These are phyloP conservation scores for Syzygium oleosum DNA, from an alignment of 345 rosid genomes.

Conservation along the genomic window DNA sequence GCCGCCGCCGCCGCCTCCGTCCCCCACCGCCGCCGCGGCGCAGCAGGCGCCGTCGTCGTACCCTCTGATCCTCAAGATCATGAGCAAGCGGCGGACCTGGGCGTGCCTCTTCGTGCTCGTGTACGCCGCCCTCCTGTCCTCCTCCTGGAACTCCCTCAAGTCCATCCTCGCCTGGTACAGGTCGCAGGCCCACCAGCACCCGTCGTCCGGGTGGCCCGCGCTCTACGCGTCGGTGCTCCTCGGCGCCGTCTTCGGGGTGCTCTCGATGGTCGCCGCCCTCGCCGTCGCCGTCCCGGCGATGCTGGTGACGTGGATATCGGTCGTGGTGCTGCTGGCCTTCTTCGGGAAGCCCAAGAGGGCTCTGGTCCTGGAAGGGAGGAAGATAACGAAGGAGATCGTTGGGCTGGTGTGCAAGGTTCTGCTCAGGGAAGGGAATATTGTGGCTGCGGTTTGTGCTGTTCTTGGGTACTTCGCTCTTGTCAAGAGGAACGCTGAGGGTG, in stretches of 20 bases:
- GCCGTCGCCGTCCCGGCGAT: constrained; percentile 94
- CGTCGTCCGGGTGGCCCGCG: constrained; percentile 61
- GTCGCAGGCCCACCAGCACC: constrained; percentile 16
- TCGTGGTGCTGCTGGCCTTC: constrained; percentile 84
- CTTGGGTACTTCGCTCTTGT: constrained; percentile 73
- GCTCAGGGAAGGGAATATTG: constrained; percentile 86
- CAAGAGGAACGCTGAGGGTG: constrained; percentile 39
- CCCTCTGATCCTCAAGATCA: constrained; percentile 42
- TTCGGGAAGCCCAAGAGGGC: constrained; percentile 78
- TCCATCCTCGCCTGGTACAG: constrained; percentile 74
- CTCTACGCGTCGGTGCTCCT: constrained; percentile 82
- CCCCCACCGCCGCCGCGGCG: background rate
- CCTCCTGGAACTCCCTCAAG: constrained; percentile 67
- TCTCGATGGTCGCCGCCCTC: constrained; percentile 92
- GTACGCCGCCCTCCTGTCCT: constrained; percentile 56
- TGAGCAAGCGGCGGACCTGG: constrained; percentile 98
- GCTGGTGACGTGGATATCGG: constrained; percentile 80
- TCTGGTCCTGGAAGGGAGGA: constrained; percentile 75
- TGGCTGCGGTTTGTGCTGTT: constrained; percentile 87
- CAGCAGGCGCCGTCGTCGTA: constrained; percentile 28
- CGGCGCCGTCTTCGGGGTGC: constrained; percentile 71
- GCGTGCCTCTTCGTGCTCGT: constrained; percentile 74
- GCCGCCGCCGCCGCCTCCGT: background rate
- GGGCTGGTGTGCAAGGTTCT: constrained; percentile 71
- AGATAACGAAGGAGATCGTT: constrained; percentile 75